Conservation (phyloP, 768 basidiomycete species). For the Podaxis sp. region DNA sequence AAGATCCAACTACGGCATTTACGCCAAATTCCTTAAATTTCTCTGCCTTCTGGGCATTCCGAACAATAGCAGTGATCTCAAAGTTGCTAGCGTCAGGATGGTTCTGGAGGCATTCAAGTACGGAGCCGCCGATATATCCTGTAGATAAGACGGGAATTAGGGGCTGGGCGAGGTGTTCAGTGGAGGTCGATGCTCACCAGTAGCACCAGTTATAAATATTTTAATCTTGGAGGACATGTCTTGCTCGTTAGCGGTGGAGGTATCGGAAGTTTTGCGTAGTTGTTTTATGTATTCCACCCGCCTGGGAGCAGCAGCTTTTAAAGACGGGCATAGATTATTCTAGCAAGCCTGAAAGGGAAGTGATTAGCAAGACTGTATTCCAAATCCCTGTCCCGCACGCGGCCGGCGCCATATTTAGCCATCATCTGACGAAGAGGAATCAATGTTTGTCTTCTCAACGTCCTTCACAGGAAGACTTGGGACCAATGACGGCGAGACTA, state of each 20-base stretch:
- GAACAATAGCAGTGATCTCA: conserved; percentile 45
- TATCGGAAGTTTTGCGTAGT: neutral
- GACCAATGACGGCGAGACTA: too few species aligned
- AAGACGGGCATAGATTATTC: neutral
- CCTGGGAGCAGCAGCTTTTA: neutral
- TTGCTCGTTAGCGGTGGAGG: neutral
- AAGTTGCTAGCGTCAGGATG: conserved; percentile 35
- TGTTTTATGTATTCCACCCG: neutral
- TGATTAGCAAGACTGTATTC: neutral
- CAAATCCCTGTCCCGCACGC: neutral
- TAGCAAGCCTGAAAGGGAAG: neutral
- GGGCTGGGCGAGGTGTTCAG: neutral
- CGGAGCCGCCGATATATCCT: conserved; percentile 51
- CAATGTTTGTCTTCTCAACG: too few species aligned
- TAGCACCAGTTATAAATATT: conserved; percentile 45
- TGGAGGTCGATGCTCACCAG: conserved; percentile 29
- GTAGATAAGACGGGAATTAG: neutral
- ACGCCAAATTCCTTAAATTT: conserved; percentile 38
- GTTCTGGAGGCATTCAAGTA: conserved; percentile 39
- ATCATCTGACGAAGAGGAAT: neutral
- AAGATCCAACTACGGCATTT: conserved; percentile 38
- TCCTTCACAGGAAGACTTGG: too few species aligned
- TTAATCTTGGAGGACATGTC: conserved; percentile 28
- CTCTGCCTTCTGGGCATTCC: conserved; percentile 44
- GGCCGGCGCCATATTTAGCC: neutral